phyloP scores from a whole-genome alignment of 345 rosid species.

The Eucalyptus coolabah region DNA sequence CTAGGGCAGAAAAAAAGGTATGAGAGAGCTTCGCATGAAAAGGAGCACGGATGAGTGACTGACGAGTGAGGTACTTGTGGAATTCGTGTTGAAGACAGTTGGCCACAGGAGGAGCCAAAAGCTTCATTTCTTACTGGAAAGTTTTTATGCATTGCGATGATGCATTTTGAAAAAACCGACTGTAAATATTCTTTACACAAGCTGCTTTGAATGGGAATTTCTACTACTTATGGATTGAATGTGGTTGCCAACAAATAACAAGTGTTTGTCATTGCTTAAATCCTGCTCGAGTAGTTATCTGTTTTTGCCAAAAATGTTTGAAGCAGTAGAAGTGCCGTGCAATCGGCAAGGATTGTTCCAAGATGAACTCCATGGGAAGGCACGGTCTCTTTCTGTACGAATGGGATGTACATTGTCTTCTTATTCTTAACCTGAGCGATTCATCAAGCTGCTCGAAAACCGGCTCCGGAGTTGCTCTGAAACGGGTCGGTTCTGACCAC shows the following conservation, averaged over 20 bases:
- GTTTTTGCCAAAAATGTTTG: neutral
- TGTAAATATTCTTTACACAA: neutral
- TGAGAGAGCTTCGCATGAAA: slow-evolving; percentile 16
- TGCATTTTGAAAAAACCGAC: neutral
- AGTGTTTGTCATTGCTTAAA: neutral
- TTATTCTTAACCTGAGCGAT: neutral
- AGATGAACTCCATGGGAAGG: neutral
- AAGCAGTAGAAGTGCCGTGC: neutral
- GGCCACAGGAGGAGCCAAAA: neutral
- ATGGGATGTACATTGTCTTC: neutral
- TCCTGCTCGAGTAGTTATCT: neutral
- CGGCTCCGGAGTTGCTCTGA: neutral
- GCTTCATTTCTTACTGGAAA: neutral
- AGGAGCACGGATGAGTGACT: neutral
- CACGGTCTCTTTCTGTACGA: neutral
- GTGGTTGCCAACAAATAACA: neutral
- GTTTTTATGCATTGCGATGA: neutral
- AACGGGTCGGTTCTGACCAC: neutral
- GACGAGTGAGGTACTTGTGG: neutral
- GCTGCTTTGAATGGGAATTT: neutral
- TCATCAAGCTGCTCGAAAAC: neutral
- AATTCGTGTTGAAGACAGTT: neutral
- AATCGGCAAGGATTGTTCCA: neutral
- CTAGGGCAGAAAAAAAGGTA: slow-evolving; percentile 71
- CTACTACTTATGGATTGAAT: neutral